Evolutionary conservation across 495 filamentous ascomycete species (phyloP).

Genomic region (Penicillium longicatenatum): DNA sequence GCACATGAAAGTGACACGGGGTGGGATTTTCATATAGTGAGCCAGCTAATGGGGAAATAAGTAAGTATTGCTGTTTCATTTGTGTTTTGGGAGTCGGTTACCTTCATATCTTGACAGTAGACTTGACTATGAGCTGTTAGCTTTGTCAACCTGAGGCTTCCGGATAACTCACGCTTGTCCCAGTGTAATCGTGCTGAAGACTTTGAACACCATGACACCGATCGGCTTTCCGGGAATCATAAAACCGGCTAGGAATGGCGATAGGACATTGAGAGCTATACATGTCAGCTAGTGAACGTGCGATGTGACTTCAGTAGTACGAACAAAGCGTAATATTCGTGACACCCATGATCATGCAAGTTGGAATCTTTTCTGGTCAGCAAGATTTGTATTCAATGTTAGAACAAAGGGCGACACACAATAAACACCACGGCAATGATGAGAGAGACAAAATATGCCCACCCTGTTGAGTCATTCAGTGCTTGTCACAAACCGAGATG

Average conservation of each 20-base stretch:
- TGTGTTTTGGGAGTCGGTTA: neutral
- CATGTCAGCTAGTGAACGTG: neutral
- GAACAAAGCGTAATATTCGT: constrained; percentile 51
- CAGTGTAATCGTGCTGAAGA: constrained; percentile 66
- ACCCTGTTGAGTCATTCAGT: too few relatives aligned
- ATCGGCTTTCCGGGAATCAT: constrained; percentile 63
- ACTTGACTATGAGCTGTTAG: constrained; percentile 12
- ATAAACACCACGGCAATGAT: constrained; percentile 28
- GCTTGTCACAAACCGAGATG: neutral
- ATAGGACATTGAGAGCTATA: constrained; percentile 60
- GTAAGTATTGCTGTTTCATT: constrained; percentile 24
- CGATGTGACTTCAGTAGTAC: neutral
- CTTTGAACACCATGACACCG: constrained; percentile 68
- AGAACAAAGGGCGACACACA: constrained; percentile 11
- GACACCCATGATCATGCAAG: constrained; percentile 50
- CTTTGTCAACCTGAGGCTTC: neutral
- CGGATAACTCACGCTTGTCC: constrained; percentile 28
- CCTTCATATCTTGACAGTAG: constrained; percentile 25
- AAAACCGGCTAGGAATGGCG: constrained; percentile 64
- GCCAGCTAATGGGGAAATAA: constrained; percentile 48
- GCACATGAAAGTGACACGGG: constrained; percentile 62
- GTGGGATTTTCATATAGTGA: constrained; percentile 69
- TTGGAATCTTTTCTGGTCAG: constrained; percentile 24
- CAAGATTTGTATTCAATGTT: neutral
- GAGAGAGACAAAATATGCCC: constrained; percentile 58